Percentiles rank a stretch among this genome's conserved stretches.
Conservation (phyloP, 1,284 basidiomycete species). For the Sanghuangporus baumii region DNA sequence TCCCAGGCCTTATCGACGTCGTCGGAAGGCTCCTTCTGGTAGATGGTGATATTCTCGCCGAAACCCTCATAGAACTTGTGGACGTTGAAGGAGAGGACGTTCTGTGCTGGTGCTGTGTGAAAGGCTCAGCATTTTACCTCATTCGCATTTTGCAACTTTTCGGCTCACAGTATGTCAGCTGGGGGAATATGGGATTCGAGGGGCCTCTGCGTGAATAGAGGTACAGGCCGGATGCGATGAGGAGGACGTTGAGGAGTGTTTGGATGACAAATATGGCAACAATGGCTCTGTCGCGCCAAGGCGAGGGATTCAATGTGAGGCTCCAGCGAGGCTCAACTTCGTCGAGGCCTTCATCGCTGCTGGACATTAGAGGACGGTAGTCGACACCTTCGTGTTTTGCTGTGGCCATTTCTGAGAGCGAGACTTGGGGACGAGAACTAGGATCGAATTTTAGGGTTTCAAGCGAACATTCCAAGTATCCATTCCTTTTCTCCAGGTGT, state of each 20-base stretch:
- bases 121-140: not conserved
- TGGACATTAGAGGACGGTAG: not conserved
- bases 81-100: not conserved
- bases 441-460: not conserved
- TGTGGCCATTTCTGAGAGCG: not conserved
- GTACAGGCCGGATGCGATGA: not conserved
- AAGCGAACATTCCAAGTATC: not conserved
- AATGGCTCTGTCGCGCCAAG: not conserved
- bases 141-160: not conserved
- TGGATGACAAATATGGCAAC: not conserved
- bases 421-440: not conserved
- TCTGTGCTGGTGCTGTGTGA: not conserved
- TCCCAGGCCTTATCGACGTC: conserved; percentile 22
- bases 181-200: not conserved
- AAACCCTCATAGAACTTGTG: not conserved
- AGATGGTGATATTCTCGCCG: conserved; percentile 18
- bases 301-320: not conserved
- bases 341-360: not conserved
- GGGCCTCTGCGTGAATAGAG: not conserved
- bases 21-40: conserved; percentile 21
- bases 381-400: not conserved
- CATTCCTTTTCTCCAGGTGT: not conserved
- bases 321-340: not conserved
- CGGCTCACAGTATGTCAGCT: not conserved
- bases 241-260: not conserved